These are phyloP conservation scores for Mycena olivaceomarginata DNA, from an alignment of 768 basidiomycete species.

Conservation along the genomic window DNA sequence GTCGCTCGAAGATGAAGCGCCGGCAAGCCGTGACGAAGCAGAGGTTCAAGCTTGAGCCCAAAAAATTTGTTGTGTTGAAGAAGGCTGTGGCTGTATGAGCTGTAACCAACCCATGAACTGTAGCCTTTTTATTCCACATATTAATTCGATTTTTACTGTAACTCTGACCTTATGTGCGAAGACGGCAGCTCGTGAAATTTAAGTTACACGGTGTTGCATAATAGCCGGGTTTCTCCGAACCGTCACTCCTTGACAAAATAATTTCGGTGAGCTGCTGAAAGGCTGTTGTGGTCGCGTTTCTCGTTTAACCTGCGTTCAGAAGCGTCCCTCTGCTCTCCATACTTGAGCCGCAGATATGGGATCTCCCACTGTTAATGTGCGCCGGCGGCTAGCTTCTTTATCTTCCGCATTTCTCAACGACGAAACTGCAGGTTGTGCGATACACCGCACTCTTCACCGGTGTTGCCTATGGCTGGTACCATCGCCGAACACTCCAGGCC, in stretches of 20 bases:
- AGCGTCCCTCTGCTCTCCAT: slow-evolving; percentile 21
- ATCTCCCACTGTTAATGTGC: slow-evolving; percentile 86
- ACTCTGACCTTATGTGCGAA: neutral
- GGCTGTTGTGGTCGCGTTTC: neutral
- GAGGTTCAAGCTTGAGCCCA: slow-evolving; percentile 66
- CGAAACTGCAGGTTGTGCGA: slow-evolving; percentile 84
- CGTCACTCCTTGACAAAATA: slow-evolving; percentile 29
- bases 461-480: slow-evolving; percentile 93
- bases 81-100: neutral
- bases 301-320: slow-evolving; percentile 20
- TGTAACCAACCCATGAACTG: too few species aligned
- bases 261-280: slow-evolving; percentile 30
- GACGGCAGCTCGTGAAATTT: too few species aligned
- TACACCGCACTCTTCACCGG: slow-evolving; percentile 94
- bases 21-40: slow-evolving; percentile 65
- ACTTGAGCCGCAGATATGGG: slow-evolving; percentile 65
- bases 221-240: slow-evolving; percentile 12
- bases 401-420: slow-evolving; percentile 2
- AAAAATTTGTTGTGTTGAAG: slow-evolving; percentile 40
- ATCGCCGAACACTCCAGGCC: slow-evolving; percentile 92
- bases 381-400: slow-evolving; percentile 46
- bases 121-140: neutral
- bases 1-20: slow-evolving; percentile 66
- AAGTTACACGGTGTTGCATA: neutral
- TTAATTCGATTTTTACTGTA: neutral